Percentiles rank a stretch among this genome's conserved stretches.
phyloP scores from a whole-genome alignment of 2,329 filamentous ascomycete species.

The Diaporthe destruens region DNA sequence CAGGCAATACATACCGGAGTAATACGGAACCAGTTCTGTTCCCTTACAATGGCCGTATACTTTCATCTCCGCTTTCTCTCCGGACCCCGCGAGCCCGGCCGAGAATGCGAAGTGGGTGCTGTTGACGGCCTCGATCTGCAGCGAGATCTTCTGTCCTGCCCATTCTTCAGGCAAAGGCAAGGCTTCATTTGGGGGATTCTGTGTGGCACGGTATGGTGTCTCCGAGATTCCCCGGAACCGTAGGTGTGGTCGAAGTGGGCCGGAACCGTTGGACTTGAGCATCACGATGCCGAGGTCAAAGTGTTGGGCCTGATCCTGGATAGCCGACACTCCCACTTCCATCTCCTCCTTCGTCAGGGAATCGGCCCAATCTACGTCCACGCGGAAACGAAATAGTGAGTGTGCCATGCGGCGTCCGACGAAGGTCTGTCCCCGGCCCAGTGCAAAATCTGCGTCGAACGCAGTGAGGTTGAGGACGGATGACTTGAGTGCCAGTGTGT shows the following conservation, averaged over 20 bases:
- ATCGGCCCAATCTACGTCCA: neutral
- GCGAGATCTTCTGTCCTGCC: conserved; percentile 11
- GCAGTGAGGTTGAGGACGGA: conserved; percentile 15
- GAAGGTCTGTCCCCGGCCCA: conserved; percentile 10
- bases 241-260: neutral
- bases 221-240: conserved; percentile 11
- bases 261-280: neutral
- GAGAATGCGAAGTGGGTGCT: conserved; percentile 20
- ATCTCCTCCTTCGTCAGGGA: conserved; percentile 4
- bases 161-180: neutral
- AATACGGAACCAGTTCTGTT: conserved; percentile 8
- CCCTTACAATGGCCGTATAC: neutral
- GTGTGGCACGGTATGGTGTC: neutral
- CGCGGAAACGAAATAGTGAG: conserved; percentile 13
- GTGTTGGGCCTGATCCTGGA: conserved; percentile 15
- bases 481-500: conserved; percentile 17
- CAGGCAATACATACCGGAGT: neutral
- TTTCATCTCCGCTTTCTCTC: neutral
- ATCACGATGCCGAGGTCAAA: conserved; percentile 20
- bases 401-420: conserved; percentile 18
- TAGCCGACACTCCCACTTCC: conserved; percentile 7
- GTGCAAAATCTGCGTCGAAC: conserved; percentile 11
- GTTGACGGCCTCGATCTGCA: conserved; percentile 10
- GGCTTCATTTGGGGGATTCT: neutral
- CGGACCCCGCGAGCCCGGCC: neutral